Evolutionary conservation across 2,329 filamentous ascomycete species (phyloP).

Genomic region (Xylariaceae sp.): DNA sequence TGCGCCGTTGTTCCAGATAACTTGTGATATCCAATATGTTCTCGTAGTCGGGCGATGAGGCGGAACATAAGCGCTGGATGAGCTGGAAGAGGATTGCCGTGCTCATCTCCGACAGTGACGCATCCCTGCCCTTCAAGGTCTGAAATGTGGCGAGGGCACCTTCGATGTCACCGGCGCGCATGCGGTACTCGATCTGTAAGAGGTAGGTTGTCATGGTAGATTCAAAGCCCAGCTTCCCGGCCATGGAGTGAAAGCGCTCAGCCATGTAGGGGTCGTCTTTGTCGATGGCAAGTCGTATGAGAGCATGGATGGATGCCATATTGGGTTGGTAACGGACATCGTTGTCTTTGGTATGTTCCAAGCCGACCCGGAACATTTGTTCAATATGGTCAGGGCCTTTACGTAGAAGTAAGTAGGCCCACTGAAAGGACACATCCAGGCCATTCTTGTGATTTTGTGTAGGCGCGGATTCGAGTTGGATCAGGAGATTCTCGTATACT

Average conservation of each 20-base stretch:
- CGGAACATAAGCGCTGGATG: slow-evolving; percentile 62
- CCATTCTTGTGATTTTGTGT: slow-evolving; percentile 47
- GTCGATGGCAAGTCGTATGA: slow-evolving; percentile 70
- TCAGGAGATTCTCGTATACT: slow-evolving; percentile 52
- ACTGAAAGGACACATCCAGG: slow-evolving; percentile 72
- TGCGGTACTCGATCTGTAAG: slow-evolving; percentile 70
- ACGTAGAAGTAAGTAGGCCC: slow-evolving; percentile 66
- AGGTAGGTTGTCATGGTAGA: slow-evolving; percentile 68
- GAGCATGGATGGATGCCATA: slow-evolving; percentile 68
- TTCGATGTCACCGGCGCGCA: slow-evolving; percentile 68
- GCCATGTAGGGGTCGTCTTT: slow-evolving; percentile 67
- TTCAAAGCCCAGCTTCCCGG: slow-evolving; percentile 59
- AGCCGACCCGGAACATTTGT: slow-evolving; percentile 67
- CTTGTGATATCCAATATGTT: slow-evolving; percentile 70
- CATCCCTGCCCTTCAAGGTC: slow-evolving; percentile 54
- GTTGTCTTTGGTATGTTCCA: slow-evolving; percentile 44
- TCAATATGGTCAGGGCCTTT: slow-evolving; percentile 69
- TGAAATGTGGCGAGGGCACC: slow-evolving; percentile 65
- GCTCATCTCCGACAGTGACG: slow-evolving; percentile 53
- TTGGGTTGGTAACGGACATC: slow-evolving; percentile 54
- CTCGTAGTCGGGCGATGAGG: slow-evolving; percentile 60
- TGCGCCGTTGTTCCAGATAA: slow-evolving; percentile 66
- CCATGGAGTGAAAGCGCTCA: slow-evolving; percentile 67
- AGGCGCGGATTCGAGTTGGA: slow-evolving; percentile 28
- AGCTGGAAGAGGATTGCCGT: slow-evolving; percentile 65